Evolutionary conservation across 2,329 filamentous ascomycete genomes (phyloP), one percentile per base, ranked within the genome.

Genomic region (Clarireedia homoeocarpa): DNA sequence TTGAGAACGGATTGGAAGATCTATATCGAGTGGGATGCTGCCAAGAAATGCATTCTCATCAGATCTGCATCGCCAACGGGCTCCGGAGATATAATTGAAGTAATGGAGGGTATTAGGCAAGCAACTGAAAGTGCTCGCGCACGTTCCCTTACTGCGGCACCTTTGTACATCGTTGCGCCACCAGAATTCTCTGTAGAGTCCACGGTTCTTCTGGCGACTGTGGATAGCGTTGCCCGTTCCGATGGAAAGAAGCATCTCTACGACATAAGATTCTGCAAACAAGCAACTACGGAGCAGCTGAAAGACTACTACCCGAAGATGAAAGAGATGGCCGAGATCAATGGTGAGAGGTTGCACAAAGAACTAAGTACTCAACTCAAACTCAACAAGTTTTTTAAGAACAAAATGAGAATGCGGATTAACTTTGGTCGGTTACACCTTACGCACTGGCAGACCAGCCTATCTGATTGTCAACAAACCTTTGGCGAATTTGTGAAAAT

Each of bases 351-450:
- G 38, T 62, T 40, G 20, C 62, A 9, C 38, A 36, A 38, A n/a
- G 61, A 63, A n/a, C 42, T 69, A 14, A 49, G 47, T 1, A 59
- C 59, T 38, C 15, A 40, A 56, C 58, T 46, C 39, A 68, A 1
- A 59, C 53, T 27, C 49, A 46, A 4, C 59, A 69, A 7, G 61
- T 61, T 30, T 14, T 27, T 66, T 3, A 65, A 62, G 34, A 58
- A 56, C 26, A 62, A 62, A 60, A 67, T 69, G 66, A 59, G 61
- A 36, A 67, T 70, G 65, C 61, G 68, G 20, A 59, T 70, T 6
- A 60, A 66, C 34, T 69, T 69, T 53, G 68, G 67, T 15, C 60
- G 65, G 42, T 36, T 66, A 7, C 51, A 59, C 30, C 51, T 70
- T 1, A 57, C 27, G 15, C 52, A 58, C 12, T 67, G 61, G 45